Evolutionary conservation across 2,329 filamentous ascomycete genomes (phyloP).

Genomic region (Harringtonia lauricola): DNA sequence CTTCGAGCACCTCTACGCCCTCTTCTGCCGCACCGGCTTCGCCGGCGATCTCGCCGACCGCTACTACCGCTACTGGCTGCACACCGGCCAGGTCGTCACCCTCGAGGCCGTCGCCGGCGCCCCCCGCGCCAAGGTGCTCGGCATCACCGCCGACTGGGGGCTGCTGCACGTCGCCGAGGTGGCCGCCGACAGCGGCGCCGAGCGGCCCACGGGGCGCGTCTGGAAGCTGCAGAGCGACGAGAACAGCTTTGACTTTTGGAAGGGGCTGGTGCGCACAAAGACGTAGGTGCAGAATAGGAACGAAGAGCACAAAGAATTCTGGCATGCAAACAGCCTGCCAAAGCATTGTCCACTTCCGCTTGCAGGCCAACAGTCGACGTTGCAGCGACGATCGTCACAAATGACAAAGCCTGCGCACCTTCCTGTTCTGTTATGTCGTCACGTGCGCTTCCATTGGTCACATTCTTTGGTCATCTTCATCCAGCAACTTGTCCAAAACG

Average conservation of each 20-base stretch:
- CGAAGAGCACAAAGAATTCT: neutral
- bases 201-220: conserved; percentile 62
- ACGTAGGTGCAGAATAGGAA: conserved; percentile 19
- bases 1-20: conserved; percentile 66
- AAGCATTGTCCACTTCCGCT: too few species aligned
- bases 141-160: conserved; percentile 88
- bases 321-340: neutral
- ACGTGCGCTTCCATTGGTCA: too few species aligned
- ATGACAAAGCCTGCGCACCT: too few species aligned
- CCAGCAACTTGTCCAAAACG: too few species aligned
- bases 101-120: conserved; percentile 71
- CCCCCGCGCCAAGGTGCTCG: conserved; percentile 60
- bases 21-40: conserved; percentile 69
- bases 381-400: too few species aligned
- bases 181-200: conserved; percentile 42
- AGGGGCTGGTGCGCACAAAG: conserved; percentile 74
- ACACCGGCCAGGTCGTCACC: conserved; percentile 60
- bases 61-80: conserved; percentile 82
- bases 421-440: too few species aligned
- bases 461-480: too few species aligned
- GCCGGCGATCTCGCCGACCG: conserved; percentile 56
- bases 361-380: too few species aligned
- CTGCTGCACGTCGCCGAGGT: conserved; percentile 77
- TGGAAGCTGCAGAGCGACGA: conserved; percentile 90
- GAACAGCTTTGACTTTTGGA: conserved; percentile 98